Conservation (phyloP, 2,329 filamentous ascomycete species). For the Exophiala viscosa region DNA sequence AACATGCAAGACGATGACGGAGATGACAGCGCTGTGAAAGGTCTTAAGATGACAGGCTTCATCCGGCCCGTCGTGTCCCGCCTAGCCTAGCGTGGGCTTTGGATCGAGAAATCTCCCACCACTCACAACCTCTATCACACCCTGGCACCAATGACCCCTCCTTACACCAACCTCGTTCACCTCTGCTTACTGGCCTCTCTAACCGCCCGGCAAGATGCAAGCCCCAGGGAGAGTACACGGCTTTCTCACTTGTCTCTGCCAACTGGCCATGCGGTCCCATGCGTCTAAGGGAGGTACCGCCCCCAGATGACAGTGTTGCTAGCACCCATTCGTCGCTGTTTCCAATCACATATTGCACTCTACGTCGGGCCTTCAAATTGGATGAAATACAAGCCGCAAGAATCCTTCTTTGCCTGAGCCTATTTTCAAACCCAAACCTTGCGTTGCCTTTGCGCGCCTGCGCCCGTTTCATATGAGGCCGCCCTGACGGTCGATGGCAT, state of each 20-base stretch:
- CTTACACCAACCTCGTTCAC: constrained; percentile 7
- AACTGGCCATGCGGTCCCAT: not conserved
- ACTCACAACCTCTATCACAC: constrained; percentile 20
- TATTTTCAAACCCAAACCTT: constrained; percentile 2
- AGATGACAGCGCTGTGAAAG: constrained; percentile 1
- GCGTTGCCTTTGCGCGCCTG: constrained; percentile 9
- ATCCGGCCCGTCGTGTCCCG: too few species aligned
- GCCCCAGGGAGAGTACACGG: constrained; percentile 3
- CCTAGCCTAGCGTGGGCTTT: constrained; percentile 7
- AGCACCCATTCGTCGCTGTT: not conserved
- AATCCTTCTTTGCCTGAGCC: not conserved
- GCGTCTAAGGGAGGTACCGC: not conserved
- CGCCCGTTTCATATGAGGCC: constrained; percentile 25
- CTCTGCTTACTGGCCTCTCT: constrained; percentile 21
- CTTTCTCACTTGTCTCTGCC: too few species aligned
- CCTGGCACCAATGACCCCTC: constrained; percentile 15
- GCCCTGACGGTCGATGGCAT: constrained; percentile 22
- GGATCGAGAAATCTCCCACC: constrained; percentile 4
- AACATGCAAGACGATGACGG: constrained; percentile 2
- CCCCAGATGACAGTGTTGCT: not conserved
- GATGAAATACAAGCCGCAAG: constrained; percentile 1
- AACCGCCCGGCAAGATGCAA: constrained; percentile 22
- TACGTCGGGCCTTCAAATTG: constrained; percentile 12
- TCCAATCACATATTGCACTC: not conserved
- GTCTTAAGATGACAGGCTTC: too few species aligned